phyloP scores from a whole-genome alignment of 129 eudicot species.

The Lactuca sativa region DNA sequence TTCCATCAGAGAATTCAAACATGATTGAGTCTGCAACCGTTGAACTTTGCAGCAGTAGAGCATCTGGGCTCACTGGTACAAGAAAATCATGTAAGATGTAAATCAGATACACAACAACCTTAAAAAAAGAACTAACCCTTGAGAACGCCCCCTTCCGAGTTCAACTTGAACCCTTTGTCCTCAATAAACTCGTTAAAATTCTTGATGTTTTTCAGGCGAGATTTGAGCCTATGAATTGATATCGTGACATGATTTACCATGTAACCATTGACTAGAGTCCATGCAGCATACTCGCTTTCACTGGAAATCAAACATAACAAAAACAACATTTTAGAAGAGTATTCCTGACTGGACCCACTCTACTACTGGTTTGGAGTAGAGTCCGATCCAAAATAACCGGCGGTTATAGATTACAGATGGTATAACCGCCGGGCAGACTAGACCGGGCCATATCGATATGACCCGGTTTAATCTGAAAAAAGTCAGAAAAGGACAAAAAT shows the following conservation, averaged over 20 bases:
- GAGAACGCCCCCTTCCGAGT: slow-evolving; percentile 88
- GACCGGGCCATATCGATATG: neutral
- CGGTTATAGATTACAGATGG: no score
- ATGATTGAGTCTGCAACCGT: slow-evolving; percentile 84
- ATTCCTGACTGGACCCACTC: no score
- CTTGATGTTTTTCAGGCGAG: slow-evolving; percentile 56
- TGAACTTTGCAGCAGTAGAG: slow-evolving; percentile 86
- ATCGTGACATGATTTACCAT: slow-evolving; percentile 83
- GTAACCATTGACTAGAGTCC: slow-evolving; percentile 97
- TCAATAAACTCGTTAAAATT: slow-evolving; percentile 67
- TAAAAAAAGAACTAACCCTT: slow-evolving; percentile 49
- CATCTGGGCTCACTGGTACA: slow-evolving; percentile 92
- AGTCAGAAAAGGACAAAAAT: neutral
- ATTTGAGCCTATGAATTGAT: slow-evolving; percentile 70
- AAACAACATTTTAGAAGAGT: neutral
- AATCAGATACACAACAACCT: neutral
- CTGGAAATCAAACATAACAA: slow-evolving; percentile 32
- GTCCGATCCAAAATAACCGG: no score
- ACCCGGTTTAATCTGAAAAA: no score
- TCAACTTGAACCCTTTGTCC: slow-evolving; percentile 80
- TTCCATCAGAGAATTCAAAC: slow-evolving; percentile 71
- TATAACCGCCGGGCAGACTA: no score
- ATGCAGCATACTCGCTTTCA: slow-evolving; percentile 98
- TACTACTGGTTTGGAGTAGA: no score
- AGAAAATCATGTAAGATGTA: neutral